Evolutionary conservation across 495 filamentous ascomycete genomes (phyloP), one percentile per base, ranked within the genome.

Genomic region (Neurospora intermedia): DNA sequence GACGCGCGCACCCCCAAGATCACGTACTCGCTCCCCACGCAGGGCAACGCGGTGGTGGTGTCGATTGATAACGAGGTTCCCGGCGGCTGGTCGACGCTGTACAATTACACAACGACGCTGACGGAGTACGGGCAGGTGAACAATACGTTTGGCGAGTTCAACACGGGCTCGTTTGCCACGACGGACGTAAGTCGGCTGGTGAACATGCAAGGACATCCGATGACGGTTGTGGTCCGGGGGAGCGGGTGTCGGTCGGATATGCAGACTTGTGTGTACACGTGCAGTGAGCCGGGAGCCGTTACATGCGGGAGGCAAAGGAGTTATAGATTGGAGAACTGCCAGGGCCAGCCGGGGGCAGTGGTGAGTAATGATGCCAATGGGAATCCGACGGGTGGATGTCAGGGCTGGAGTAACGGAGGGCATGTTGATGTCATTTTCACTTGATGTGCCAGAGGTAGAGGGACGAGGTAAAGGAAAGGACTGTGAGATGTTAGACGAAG

Each of bases 71-170:
- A 78, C 71, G 79, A 71, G 6, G 59, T 78, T 6, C 72, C 78
- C 0, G 79, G 78, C 16, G 80, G 75, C 1, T 83, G 79, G 76
- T 71, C 80, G 7, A 70, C 78, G 13, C 72, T 80, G 0, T 80
- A 82, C 74, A 54, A 76, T 48, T 75, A 76, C 72, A 74, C 75
- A 27, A 78, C 76, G 40, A 59, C 75, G 10, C 75, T 81, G 46
- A 75, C 76, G 13, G 39, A 45, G 48, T 80, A 78, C 66, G 83
- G 81, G 3, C 80, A 80, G 72, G 72, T 84, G 59, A 43, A 73
- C 70, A 81, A 84, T 72, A 83, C 80, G n/a, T 81, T 81, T 75
- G 76, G 78, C 42, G 83, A 84, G 75, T 79, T 79, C 75, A 83
- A 71, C 72, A 79, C 75, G 0, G 78, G 77, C 15, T 16, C 11